These are phyloP conservation scores for Vanrija pseudolonga DNA, from an alignment of 1,284 basidiomycete species.

Conservation along the genomic window DNA sequence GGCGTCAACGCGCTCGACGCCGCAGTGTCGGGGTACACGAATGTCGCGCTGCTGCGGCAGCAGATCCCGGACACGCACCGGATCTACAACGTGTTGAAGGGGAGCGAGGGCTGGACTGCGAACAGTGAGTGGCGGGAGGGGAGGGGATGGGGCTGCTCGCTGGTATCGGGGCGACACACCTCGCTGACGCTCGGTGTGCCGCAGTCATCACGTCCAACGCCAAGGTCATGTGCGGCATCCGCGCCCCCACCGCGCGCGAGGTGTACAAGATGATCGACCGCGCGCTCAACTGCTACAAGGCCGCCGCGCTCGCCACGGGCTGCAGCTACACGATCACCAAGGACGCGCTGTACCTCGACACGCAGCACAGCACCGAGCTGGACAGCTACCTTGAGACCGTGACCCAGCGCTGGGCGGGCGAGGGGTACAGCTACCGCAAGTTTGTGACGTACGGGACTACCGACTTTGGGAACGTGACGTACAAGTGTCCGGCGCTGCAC, in stretches of 20 bases:
- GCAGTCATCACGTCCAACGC: slow-evolving; percentile 44
- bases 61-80: slow-evolving; percentile 31
- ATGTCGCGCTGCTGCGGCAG: slow-evolving; percentile 49
- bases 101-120: slow-evolving; percentile 26
- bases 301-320: slow-evolving; percentile 45
- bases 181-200: neutral
- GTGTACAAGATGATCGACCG: slow-evolving; percentile 27
- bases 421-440: neutral
- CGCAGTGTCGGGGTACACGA: slow-evolving; percentile 50
- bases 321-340: slow-evolving; percentile 36
- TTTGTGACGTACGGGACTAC: neutral
- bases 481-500: slow-evolving; percentile 5
- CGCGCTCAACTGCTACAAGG: slow-evolving; percentile 44
- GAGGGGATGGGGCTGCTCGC: neutral
- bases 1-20: slow-evolving; percentile 52
- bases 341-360: slow-evolving; percentile 39
- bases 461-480: slow-evolving; percentile 5
- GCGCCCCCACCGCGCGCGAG: slow-evolving; percentile 31
- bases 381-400: slow-evolving; percentile 14
- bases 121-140: slow-evolving; percentile 16
- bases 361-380: slow-evolving; percentile 28
- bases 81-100: slow-evolving; percentile 44
- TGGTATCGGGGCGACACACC: no score
- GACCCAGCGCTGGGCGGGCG: slow-evolving; percentile 4
- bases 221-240: slow-evolving; percentile 22